Percentiles rank a stretch among this genome's conserved stretches.
Evolutionary conservation across 257 asterid species (phyloP).

Genomic region (Capsicum pubescens): DNA sequence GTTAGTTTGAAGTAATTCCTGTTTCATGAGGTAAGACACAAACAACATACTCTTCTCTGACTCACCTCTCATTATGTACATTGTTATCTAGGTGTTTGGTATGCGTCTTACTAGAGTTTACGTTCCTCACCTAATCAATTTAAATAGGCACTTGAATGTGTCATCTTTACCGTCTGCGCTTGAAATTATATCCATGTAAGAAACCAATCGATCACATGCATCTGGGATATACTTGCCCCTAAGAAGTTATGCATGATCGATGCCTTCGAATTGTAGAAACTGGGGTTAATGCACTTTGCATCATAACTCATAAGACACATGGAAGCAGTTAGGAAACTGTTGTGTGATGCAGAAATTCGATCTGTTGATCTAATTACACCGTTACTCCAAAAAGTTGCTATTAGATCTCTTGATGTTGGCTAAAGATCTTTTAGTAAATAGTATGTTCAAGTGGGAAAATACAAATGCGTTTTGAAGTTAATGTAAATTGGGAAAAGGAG

Average conservation of each 20-base stretch:
- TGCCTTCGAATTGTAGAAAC: background rate
- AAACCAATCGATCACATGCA: no score
- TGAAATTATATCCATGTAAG: constrained; percentile 3
- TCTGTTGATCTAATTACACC: background rate
- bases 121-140: background rate
- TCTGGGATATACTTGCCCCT: background rate
- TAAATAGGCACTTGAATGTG: background rate
- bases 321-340: background rate
- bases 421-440: background rate
- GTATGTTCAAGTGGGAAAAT: background rate
- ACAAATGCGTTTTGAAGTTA: constrained; percentile 24
- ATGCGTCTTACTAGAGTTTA: background rate
- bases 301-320: background rate
- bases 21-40: background rate
- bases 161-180: background rate
- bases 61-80: background rate
- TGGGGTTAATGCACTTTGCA: background rate
- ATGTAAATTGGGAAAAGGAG: background rate
- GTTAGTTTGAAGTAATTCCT: background rate
- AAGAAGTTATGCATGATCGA: constrained; percentile 17
- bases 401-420: background rate
- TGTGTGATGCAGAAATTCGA: background rate
- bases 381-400: background rate
- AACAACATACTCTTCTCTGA: background rate
- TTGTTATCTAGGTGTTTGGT: background rate